Evolutionary conservation across 202 grass and related monocot genomes (phyloP), one percentile per base, ranked within the genome.

Genomic region (Zizania palustris): DNA sequence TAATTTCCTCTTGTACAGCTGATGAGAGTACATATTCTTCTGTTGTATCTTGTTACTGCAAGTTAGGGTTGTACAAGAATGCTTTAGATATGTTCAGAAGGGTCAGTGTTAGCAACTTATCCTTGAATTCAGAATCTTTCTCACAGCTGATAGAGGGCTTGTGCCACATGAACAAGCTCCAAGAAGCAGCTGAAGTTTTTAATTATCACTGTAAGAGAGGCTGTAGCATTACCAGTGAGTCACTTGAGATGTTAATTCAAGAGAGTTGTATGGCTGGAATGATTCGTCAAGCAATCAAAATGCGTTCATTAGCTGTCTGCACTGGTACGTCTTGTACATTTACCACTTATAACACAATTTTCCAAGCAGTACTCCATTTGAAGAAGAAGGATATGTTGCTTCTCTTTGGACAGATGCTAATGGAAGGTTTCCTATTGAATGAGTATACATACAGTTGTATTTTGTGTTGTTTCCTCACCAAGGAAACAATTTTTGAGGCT

Each of bases 1-100:
- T 73, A 45, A 59, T 86, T 68, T 88, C 83, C 76, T 80, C 84
- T 46, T 87, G 78, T 55, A 45, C 58, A 69, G 81, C 78, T 50
- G 78, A 91, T 20, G 78, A 75, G 65, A 35, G 62, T 19, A 82
- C 82, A 42, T 88, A 67, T 80, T 91, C 89, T 75, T 66, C 82
- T 56, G 40, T 88, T 83, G 77, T 88, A 71, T 88, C 82, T 80
- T 86, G 82, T 81, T 91, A 91, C 64, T 91, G 85, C 65, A 67
- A 7, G 56, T 67, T 88, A 49, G 82, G 82, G 0, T 66, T 50
- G 20, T 67, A 79, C 60, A 80, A 75, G 34, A 74, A 82, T 80
- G 85, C 83, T 64, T 72, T 92, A 54, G 35, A 41, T 46, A 60
- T 88, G 54, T 86, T 83, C 57, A 86, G 80, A 83, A 70, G 34